Base-by-base conservation (phyloP, 371 early-diverging fungal genomes). In the Mucor racemosus region DNA sequence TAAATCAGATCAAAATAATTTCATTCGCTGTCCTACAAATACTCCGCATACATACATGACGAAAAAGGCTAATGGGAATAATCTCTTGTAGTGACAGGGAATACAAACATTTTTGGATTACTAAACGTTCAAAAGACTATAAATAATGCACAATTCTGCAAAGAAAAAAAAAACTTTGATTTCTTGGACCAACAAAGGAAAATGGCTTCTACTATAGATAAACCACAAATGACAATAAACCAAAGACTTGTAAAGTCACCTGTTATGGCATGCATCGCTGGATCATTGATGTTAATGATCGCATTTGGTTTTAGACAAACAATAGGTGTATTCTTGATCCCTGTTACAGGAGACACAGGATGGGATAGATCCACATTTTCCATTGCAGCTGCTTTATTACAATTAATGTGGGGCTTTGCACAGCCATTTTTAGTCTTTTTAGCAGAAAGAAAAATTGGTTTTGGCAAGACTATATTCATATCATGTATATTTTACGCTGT, bases 301-400 rank as follows among this genome's bases (percentile, higher is more conserved):
- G n/a, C 74, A 7, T 76, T 76, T 54, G 79, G 76, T 38, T 55
- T 76, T 21, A 72, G 79, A 26, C 79, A 79, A 46, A 60, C 71
- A 3, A 54, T 76, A 44, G 76, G 79, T 10, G 56, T 78, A 0
- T 76, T 72, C 39, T 57, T 76, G 54, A 66, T 78, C 6, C 79
- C 79, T 2, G 61, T 78, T 14, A 75, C 76, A 15, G 10, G 13
- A 19, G 71, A 69, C 7, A 71, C 69, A 9, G 79, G 79, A 6
- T 73, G 72, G 79, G 63, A 64, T 33, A 59, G 79, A 67, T 61
- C 74, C 3, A 67, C 72, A 0, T 76, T 72, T 36, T 76, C 79
- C 1, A 68, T 75, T 15, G 79, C 72, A 4, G 71, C 76, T 7
- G 79, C 74, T 1, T 34, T 78, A 1, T 42, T 74, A 9, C 79